Percentiles rank a stretch among this genome's conserved stretches.
Evolutionary conservation across 495 filamentous ascomycete species (phyloP).

Genomic region (Usnea hakonensis): DNA sequence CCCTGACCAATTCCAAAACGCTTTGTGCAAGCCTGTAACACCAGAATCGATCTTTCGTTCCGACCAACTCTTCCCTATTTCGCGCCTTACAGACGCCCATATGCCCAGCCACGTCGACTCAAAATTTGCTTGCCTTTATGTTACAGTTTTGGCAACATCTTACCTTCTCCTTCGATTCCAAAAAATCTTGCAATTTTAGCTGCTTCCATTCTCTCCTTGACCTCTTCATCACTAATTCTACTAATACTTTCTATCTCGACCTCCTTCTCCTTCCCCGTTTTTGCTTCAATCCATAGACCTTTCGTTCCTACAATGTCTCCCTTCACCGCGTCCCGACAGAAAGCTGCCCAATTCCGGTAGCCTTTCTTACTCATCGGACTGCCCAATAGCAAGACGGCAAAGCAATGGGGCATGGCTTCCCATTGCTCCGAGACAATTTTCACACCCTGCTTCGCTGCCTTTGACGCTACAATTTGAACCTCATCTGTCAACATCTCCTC

Average conservation of each 20-base stretch:
- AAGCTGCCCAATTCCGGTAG: constrained; percentile 50
- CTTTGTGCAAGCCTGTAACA: neutral
- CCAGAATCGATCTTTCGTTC: neutral
- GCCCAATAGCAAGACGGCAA: constrained; percentile 55
- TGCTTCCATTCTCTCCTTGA: constrained; percentile 40
- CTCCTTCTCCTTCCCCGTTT: constrained; percentile 43
- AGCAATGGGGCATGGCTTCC: constrained; percentile 87
- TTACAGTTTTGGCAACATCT: constrained; percentile 23
- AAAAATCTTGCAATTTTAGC: constrained; percentile 39
- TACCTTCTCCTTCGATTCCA: constrained; percentile 37
- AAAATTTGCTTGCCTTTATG: neutral
- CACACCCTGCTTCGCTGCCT: constrained; percentile 53
- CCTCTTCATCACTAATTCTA: constrained; percentile 46
- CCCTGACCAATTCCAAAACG: neutral
- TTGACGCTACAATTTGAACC: constrained; percentile 51
- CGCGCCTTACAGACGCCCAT: neutral
- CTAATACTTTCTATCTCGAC: constrained; percentile 44
- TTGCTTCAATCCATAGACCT: constrained; percentile 48
- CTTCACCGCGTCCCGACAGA: constrained; percentile 39
- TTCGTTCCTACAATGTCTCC: constrained; percentile 33
- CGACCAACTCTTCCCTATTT: neutral
- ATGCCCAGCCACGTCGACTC: neutral
- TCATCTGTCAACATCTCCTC: constrained; percentile 77
- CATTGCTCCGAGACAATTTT: constrained; percentile 63
- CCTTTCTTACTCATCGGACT: constrained; percentile 42